Conservation (phyloP, 805 yeast species). For the Saccharomycopsis fermentans region DNA sequence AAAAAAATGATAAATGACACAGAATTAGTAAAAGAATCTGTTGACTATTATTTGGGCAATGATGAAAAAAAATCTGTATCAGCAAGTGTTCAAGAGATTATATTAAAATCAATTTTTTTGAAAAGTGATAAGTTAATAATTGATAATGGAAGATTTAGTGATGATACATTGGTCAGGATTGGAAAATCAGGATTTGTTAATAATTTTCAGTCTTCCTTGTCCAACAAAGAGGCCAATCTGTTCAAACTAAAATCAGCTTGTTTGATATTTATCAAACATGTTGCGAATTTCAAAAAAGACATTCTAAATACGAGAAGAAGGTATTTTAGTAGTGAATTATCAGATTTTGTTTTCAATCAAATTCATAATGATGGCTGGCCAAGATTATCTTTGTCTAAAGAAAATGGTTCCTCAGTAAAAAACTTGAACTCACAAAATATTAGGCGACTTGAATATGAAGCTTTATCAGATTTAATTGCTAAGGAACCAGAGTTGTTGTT, state of each 20-base stretch:
- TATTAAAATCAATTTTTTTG: constrained; percentile 26
- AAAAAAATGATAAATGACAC: constrained; percentile 26
- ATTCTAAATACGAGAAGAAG: constrained; percentile 10
- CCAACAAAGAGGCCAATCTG: not conserved
- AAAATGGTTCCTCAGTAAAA: constrained; percentile 1
- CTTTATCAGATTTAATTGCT: constrained; percentile 51
- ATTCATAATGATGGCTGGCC: constrained; percentile 57
- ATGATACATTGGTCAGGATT: constrained; percentile 24
- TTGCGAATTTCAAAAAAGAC: constrained; percentile 23
- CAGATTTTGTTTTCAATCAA: constrained; percentile 41
- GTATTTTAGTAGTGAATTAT: constrained; percentile 36
- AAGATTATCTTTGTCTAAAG: constrained; percentile 29
- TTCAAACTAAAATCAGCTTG: constrained; percentile 43
- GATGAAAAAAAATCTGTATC: constrained; percentile 41
- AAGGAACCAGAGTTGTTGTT: constrained; percentile 28
- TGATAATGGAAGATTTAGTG: not conserved
- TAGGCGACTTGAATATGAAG: constrained; percentile 64
- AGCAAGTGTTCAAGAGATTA: constrained; percentile 43
- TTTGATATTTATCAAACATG: constrained; percentile 57
- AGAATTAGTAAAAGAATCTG: constrained; percentile 34
- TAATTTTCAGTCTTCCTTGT: constrained; percentile 17
- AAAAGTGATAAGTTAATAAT: constrained; percentile 6
- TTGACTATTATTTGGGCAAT: constrained; percentile 43
- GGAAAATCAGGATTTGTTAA: constrained; percentile 40
- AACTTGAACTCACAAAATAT: not conserved